A percentile compares a stretch with the other conserved stretches of the same genome.
Evolutionary conservation across 169 alveolate genomes (phyloP).

Genomic region (Cryptosporidium ubiquitum): DNA sequence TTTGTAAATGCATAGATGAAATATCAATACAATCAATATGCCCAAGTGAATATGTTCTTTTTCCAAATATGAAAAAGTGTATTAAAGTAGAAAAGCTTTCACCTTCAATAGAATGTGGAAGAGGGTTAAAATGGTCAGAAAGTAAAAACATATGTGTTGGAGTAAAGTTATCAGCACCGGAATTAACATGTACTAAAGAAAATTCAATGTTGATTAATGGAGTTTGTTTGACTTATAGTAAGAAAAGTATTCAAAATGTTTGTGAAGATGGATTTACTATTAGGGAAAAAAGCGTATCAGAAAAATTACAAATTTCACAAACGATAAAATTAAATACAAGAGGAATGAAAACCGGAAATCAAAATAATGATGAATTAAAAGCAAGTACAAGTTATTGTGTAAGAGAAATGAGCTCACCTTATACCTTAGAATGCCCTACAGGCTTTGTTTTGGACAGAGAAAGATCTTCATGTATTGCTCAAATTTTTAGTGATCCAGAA

Average conservation of each 20-base stretch:
- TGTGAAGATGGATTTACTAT: slow-evolving; percentile 56
- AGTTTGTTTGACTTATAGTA: slow-evolving; percentile 40
- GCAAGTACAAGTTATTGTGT: slow-evolving; percentile 18
- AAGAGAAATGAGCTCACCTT: slow-evolving; percentile 22
- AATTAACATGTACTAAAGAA: slow-evolving; percentile 29
- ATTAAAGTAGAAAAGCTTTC: slow-evolving; percentile 28
- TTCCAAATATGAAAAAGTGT: slow-evolving; percentile 2
- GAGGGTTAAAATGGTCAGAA: slow-evolving; percentile 72
- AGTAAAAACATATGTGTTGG: slow-evolving; percentile 53
- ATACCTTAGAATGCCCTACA: slow-evolving; percentile 22
- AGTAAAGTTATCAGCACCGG: slow-evolving; percentile 55
- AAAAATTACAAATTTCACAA: background rate
- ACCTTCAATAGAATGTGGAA: slow-evolving; percentile 61
- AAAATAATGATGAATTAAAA: background rate
- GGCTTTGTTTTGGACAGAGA: slow-evolving; percentile 31
- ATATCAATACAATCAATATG: slow-evolving; percentile 54
- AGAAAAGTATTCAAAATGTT: slow-evolving; percentile 37
- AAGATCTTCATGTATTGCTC: slow-evolving; percentile 38
- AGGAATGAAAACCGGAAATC: slow-evolving; percentile 20
- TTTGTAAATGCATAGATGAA: slow-evolving; percentile 66
- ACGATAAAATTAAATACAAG: slow-evolving; percentile 42
- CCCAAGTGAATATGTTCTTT: slow-evolving; percentile 49
- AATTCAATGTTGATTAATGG: slow-evolving; percentile 64
- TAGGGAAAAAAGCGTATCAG: slow-evolving; percentile 1
- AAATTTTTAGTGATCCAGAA: slow-evolving; percentile 53